phyloP scores from a whole-genome alignment of 1,284 basidiomycete species.

The Coniferiporia sulphurascens region DNA sequence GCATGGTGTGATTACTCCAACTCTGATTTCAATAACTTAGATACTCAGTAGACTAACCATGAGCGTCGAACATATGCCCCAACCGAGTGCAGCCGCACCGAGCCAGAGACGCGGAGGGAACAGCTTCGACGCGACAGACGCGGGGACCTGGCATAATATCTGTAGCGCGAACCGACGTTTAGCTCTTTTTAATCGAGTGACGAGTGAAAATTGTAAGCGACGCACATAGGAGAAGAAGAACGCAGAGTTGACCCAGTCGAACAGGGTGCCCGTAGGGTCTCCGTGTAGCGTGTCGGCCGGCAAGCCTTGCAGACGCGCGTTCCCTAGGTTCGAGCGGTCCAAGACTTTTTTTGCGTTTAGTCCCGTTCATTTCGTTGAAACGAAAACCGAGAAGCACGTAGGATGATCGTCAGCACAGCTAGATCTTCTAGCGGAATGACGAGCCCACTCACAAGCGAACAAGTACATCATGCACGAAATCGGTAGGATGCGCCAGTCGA shows the following conservation, averaged over 20 bases:
- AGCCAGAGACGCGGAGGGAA: conserved; percentile 64
- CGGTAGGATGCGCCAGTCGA: conserved; percentile 65
- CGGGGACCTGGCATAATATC: conserved; percentile 71
- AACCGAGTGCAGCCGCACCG: conserved; percentile 58
- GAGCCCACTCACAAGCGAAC: conserved; percentile 56
- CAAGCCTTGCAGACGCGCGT: conserved; percentile 68
- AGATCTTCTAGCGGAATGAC: background rate
- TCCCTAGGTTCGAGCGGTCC: conserved; percentile 59
- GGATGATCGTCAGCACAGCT: background rate
- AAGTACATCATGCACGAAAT: conserved; percentile 68
- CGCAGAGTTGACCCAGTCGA: conserved; percentile 70
- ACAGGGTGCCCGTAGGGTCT: conserved; percentile 59
- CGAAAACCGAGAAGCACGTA: background rate
- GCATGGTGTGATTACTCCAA: too few relatives aligned
- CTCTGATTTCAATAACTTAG: too few relatives aligned
- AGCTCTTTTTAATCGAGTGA: background rate
- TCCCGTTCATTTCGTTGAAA: background rate
- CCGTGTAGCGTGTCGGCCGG: conserved; percentile 59
- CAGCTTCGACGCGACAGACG: conserved; percentile 60
- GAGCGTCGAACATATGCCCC: conserved; percentile 64
- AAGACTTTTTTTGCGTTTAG: background rate
- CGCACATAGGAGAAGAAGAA: conserved; percentile 75
- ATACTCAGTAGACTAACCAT: conserved; percentile 41
- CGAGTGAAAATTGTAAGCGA: conserved; percentile 6
- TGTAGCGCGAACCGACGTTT: conserved; percentile 24